Evolutionary conservation across 2,329 filamentous ascomycete species (phyloP).

Genomic region (Helotiales sp.): DNA sequence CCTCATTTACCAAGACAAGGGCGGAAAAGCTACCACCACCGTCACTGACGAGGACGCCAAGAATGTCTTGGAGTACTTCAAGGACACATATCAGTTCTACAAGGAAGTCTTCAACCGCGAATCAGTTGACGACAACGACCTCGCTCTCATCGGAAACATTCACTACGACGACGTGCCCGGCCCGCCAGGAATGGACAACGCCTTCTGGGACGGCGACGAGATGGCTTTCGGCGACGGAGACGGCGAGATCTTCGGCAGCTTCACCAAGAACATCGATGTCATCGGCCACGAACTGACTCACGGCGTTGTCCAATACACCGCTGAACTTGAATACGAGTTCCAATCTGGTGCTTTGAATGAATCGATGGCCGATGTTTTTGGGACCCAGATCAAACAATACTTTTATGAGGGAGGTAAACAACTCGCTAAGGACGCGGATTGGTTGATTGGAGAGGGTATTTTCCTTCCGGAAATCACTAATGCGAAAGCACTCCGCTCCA

Average conservation of each 20-base stretch:
- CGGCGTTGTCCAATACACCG: constrained; percentile 52
- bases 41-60: constrained; percentile 41
- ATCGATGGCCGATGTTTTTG: constrained; percentile 56
- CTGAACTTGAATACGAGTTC: constrained; percentile 49
- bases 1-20: constrained; percentile 14
- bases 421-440: constrained; percentile 47
- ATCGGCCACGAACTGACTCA: constrained; percentile 60
- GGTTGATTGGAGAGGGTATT: constrained; percentile 55
- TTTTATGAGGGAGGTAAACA: constrained; percentile 42
- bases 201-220: constrained; percentile 53
- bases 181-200: constrained; percentile 46
- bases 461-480: constrained; percentile 49
- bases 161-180: constrained; percentile 51
- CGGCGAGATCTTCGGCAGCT: constrained; percentile 50
- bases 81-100: constrained; percentile 51
- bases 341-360: constrained; percentile 58
- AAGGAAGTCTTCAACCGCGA: constrained; percentile 49
- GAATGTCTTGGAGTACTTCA: constrained; percentile 51
- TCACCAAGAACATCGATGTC: constrained; percentile 53
- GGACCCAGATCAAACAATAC: constrained; percentile 57
- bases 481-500: constrained; percentile 51
- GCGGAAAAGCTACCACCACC: not conserved
- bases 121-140: constrained; percentile 52
- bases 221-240: constrained; percentile 58
- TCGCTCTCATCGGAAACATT: constrained; percentile 51